A percentile compares a stretch with the other conserved stretches of the same genome.
phyloP scores from a whole-genome alignment of 2,329 filamentous ascomycete genomes.

The Lanzia echinophila region DNA sequence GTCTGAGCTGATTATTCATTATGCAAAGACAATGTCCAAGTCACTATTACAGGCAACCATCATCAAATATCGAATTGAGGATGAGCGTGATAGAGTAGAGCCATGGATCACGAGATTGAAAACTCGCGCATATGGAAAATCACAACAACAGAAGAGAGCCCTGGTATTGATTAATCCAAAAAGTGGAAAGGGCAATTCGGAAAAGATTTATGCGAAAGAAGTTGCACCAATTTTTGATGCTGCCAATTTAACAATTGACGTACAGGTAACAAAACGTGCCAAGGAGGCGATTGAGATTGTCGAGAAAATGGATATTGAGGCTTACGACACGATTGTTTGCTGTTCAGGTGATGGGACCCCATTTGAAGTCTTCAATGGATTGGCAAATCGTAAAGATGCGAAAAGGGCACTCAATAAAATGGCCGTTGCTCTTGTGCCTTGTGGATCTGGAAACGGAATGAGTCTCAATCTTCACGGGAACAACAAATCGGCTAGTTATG shows the following conservation, averaged over 20 bases:
- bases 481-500: conserved; percentile 48
- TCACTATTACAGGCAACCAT: conserved; percentile 18
- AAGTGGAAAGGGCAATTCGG: conserved; percentile 70
- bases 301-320: conserved; percentile 66
- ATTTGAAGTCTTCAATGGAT: conserved; percentile 88
- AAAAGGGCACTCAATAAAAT: conserved; percentile 63
- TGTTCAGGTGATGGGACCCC: conserved; percentile 87
- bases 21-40: conserved; percentile 8
- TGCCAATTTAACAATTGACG: conserved; percentile 69
- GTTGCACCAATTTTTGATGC: conserved; percentile 76
- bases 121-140: conserved; percentile 59
- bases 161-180: conserved; percentile 87
- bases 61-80: conserved; percentile 37
- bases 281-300: conserved; percentile 75
- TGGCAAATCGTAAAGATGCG: conserved; percentile 70
- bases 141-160: conserved; percentile 64
- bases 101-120: conserved; percentile 59
- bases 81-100: conserved; percentile 24
- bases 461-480: conserved; percentile 73
- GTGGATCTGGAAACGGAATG: conserved; percentile 87
- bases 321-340: conserved; percentile 75
- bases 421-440: conserved; percentile 78
- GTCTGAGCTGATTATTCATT: conserved; percentile 7
- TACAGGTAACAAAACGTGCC: conserved; percentile 59
- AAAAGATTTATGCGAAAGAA: conserved; percentile 63